Percentiles rank a stretch among this genome's conserved stretches.
phyloP scores from a whole-genome alignment of 192 early-diverging fungal species.

The Linnemannia schmuckeri region DNA sequence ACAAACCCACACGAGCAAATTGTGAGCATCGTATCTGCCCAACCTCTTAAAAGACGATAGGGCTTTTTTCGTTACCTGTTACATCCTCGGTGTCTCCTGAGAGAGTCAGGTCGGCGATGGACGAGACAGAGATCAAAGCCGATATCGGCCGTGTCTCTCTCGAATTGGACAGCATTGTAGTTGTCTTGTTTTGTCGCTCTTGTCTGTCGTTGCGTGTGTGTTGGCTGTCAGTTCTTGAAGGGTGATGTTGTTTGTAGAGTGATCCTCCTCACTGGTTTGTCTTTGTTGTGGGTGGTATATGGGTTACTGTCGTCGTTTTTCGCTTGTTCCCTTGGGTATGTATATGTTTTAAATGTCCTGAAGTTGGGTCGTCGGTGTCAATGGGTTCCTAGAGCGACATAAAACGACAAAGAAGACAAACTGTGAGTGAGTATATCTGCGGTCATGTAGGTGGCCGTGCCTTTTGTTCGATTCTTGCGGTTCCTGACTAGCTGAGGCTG shows the following conservation, averaged over 20 bases:
- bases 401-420: too few relatives aligned
- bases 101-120: constrained; percentile 50
- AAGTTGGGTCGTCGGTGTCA: background rate
- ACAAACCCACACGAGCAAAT: background rate
- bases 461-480: background rate
- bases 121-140: constrained; percentile 51
- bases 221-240: background rate
- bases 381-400: too few relatives aligned
- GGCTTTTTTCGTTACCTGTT: constrained; percentile 36
- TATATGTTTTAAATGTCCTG: too few relatives aligned
- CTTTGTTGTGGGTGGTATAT: background rate
- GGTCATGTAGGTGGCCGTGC: too few relatives aligned
- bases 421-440: background rate
- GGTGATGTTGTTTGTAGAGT: background rate
- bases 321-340: too few relatives aligned
- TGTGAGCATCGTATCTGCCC: background rate
- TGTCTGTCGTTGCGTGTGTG: background rate
- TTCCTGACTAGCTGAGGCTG: background rate
- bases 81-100: constrained; percentile 47
- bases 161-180: constrained; percentile 42
- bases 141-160: constrained; percentile 45
- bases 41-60: background rate
- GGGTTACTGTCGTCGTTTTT: too few relatives aligned
- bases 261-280: background rate
- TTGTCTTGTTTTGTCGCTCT: background rate